Base-by-base conservation (phyloP, 164 flowering plant species). In the Vitis labrusca region DNA sequence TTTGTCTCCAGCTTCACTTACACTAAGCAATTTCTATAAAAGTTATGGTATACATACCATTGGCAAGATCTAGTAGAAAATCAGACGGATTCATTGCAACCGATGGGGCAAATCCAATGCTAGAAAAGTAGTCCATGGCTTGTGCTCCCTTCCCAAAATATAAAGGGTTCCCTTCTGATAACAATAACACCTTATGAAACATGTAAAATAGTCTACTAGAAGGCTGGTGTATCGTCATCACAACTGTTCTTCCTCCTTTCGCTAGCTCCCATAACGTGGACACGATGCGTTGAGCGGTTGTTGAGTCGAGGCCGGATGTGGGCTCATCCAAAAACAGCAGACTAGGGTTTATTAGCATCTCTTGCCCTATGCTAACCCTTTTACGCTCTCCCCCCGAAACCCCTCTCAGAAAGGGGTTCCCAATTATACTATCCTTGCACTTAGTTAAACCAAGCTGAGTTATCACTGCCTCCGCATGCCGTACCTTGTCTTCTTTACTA, bases 171-270 rank as follows among this genome's bases (percentile, higher is more conserved):
- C 97, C 97, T 47, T 92, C 93, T 0, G 92, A 87, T 29, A 91
- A 59, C 51, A 91, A 47, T 50, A 92, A 16, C 37, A 91, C 85
- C 81, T 88, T 89, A 64, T 92, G 82, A 64, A 92, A 91, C 92
- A 91, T 80, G 68, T 91, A 85, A 65, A 81, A 91, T 0, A 92
- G 59, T 70, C 91, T 72, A 68, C 96, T 91, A 0, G 93, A 88
- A 50, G 98, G 98, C 73, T 92, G 97, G 66, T 92, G 98, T 3
- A 92, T 88, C 0, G 93, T 89, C 86, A 83, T 84, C 61, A 82
- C 88, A 9, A 93, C 63, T 0, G 93, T 89, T 55, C 92, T 71
- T 12, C 98, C 90, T 1, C 86, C 89, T 29, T 62, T 73, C 0
- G 90, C 88, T 8, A 93, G 69, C 50, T 84, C 85, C 86, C 79